These are phyloP conservation scores for Erucastrum elatum DNA, from an alignment of 345 rosid species.

Conservation along the genomic window DNA sequence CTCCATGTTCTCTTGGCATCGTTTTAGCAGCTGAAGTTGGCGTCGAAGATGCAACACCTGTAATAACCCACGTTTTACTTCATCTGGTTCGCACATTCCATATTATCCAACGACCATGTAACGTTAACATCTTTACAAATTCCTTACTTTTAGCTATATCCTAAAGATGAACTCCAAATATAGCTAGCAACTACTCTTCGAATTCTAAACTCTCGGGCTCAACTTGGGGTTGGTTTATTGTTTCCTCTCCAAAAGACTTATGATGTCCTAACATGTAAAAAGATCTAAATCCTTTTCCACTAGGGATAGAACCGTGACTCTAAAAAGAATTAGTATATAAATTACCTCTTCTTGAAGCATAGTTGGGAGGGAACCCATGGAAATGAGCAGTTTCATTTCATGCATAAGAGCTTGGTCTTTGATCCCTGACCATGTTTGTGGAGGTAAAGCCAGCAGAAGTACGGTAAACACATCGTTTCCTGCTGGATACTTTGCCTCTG, in stretches of 20 bases:
- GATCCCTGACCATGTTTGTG: not conserved
- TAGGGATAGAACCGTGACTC: not conserved
- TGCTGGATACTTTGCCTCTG: conserved; percentile 48
- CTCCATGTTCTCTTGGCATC: conserved; percentile 73
- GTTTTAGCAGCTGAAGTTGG: conserved; percentile 70
- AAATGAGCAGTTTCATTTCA: conserved; percentile 57
- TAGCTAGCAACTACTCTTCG: not conserved
- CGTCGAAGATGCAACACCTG: conserved; percentile 75
- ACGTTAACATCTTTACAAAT: too few species aligned
- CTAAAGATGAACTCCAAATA: not conserved
- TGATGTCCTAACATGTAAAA: not conserved
- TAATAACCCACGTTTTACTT: not conserved
- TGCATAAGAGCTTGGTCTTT: conserved; percentile 13
- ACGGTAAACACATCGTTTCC: conserved; percentile 67
- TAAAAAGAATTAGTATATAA: not conserved
- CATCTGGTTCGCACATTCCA: too few species aligned
- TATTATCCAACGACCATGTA: too few species aligned
- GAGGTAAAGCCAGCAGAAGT: conserved; percentile 33
- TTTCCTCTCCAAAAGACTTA: not conserved
- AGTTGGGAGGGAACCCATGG: conserved; percentile 53
- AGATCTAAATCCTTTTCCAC: not conserved
- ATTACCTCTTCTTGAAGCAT: conserved; percentile 91
- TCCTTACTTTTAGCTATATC: too few species aligned
- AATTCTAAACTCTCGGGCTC: not conserved
- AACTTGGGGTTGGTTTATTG: not conserved